Evolutionary conservation across 2,329 filamentous ascomycete genomes (phyloP), one percentile per base, ranked within the genome.

Genomic region (Colletotrichum tofieldiae): DNA sequence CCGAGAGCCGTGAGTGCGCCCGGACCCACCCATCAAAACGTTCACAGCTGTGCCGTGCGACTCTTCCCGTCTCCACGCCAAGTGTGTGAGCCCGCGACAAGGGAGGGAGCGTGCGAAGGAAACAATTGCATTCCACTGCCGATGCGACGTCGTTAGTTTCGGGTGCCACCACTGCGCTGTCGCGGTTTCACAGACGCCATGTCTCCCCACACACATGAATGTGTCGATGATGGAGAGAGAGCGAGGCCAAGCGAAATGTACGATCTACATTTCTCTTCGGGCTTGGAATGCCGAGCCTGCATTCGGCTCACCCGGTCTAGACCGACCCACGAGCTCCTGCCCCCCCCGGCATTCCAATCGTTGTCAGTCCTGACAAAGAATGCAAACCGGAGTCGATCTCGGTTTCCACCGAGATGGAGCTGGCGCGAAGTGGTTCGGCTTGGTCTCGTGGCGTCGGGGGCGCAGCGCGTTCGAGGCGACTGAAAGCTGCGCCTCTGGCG

Each of bases 91-190:
- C 32, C 52, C 26, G 7, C 45, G 23, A n/a, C 18, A 37, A 49
- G 23, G 12, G 26, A 47, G 47, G 37, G 62, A 56, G 51, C n/a
- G 37, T 51, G 47, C 45, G 60, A 51, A 26, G 52, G 41, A 67
- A 47, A 51, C 45, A 55, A 26, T 20, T 37, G 39, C 55, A 35
- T 47, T 66, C 64, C 68, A 70, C 67, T n/a, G n/a, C 49, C 68
- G 64, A 35, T 62, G 63, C 47, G 47, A 71, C 68, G 49, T 43
- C 26, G 26, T 61, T 43, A 35, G 64, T 71, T 71, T 71, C 68
- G 49, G 47, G 63, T 18, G 29, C 32, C 55, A 39, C 54, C 65
- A 26, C 61, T 39, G 41, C 32, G 59, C 51, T 58, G 60, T 26
- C 32, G 32, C 59, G 47, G 62, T 68, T 52, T 56, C 66, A 56